These are phyloP conservation scores for Lipomyces yamanashiensis DNA, from an alignment of 805 yeast genomes.

Conservation along the genomic window DNA sequence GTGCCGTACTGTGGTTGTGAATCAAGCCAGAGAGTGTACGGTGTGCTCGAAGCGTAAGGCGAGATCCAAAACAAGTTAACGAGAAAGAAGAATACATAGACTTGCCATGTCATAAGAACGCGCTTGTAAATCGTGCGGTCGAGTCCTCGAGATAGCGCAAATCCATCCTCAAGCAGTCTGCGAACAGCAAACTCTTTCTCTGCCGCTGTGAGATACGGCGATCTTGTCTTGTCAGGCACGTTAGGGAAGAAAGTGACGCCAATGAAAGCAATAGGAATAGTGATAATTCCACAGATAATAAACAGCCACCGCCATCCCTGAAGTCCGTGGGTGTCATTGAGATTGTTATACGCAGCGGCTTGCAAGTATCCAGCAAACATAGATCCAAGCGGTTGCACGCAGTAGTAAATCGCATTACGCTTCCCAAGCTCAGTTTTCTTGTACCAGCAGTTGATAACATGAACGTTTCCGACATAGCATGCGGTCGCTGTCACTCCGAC, in stretches of 20 bases:
- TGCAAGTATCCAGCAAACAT: conserved; percentile 57
- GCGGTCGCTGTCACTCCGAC: conserved; percentile 53
- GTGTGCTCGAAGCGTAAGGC: conserved; percentile 29
- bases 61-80: conserved; percentile 31
- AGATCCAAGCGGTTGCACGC: conserved; percentile 66
- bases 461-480: conserved; percentile 51
- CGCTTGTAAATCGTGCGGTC: conserved; percentile 29
- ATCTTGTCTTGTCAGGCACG: conserved; percentile 62
- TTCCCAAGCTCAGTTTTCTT: conserved; percentile 61
- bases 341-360: conserved; percentile 45
- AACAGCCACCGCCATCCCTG: conserved; percentile 77
- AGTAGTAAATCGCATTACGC: conserved; percentile 62
- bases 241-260: conserved; percentile 66
- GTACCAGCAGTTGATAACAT: conserved; percentile 55
- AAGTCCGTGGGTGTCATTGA: conserved; percentile 58
- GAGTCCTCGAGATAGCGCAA: conserved; percentile 26
- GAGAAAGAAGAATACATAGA: conserved; percentile 24
- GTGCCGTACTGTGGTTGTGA: conserved; percentile 5
- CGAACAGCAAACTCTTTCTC: conserved; percentile 59
- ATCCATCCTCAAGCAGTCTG: conserved; percentile 44
- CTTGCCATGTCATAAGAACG: conserved; percentile 24
- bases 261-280: conserved; percentile 59
- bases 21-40: conserved; percentile 29
- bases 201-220: conserved; percentile 58
- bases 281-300: conserved; percentile 65